These are phyloP conservation scores for Penicillium alfredii DNA, from an alignment of 495 filamentous ascomycete genomes.

Conservation along the genomic window DNA sequence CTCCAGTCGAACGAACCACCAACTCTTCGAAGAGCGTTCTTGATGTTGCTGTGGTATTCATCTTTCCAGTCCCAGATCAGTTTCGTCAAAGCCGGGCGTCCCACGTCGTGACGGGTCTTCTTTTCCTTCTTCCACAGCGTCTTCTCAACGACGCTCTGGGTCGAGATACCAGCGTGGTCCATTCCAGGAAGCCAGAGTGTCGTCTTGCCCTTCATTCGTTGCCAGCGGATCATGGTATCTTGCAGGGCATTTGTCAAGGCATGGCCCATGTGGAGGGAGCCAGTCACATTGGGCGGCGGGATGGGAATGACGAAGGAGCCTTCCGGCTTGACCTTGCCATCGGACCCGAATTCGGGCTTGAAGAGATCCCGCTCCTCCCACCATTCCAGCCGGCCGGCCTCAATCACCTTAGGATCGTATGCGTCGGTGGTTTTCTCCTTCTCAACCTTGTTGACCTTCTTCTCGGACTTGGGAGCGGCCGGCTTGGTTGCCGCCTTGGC, in stretches of 20 bases:
- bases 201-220: constrained; percentile 57
- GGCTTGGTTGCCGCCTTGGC: constrained; percentile 41
- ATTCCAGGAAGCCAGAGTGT: constrained; percentile 71
- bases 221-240: constrained; percentile 70
- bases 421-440: constrained; percentile 49
- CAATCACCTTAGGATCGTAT: constrained; percentile 52
- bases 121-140: constrained; percentile 63
- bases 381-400: constrained; percentile 52
- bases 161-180: constrained; percentile 74
- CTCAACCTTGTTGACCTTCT: constrained; percentile 49
- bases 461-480: constrained; percentile 45
- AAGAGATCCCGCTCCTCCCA: constrained; percentile 65
- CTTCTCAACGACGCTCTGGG: constrained; percentile 72
- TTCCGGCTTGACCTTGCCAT: constrained; percentile 61
- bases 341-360: constrained; percentile 58
- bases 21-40: constrained; percentile 49
- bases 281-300: constrained; percentile 77
- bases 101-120: constrained; percentile 62
- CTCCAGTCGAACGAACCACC: constrained; percentile 61
- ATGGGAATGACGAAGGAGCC: constrained; percentile 68
- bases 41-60: constrained; percentile 60
- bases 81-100: constrained; percentile 53
- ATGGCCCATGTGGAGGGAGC: constrained; percentile 65
- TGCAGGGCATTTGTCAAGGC: constrained; percentile 63
- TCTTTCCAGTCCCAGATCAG: constrained; percentile 66